Base-by-base conservation (phyloP, 306 rosid genomes). In the Cyamopsis tetragonoloba region DNA sequence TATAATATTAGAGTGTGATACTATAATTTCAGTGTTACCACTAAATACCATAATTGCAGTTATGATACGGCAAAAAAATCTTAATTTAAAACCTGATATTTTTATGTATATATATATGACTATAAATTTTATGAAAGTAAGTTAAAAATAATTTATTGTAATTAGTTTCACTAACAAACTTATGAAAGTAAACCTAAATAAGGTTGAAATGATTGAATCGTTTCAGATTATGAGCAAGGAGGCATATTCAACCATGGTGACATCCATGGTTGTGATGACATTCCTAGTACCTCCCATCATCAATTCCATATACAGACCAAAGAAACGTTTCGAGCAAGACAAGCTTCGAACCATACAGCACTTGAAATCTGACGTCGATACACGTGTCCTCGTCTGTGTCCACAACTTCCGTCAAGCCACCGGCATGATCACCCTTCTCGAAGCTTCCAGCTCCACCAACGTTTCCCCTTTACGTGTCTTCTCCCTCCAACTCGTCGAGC, bases 231-330 rank as follows among this genome's bases (percentile, higher is more conserved):
- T 82, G 72, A 13, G 43, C 28, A 0, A 0, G 0, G 42, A 58
- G 0, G 22, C 53, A 5, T 82, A 58, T 18, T 2, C 83, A 6
- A 7, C 60, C 0, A 65, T 82, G 78, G 6, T 46, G 48, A 0
- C 7, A 0, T 14, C 59, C 3, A 14, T 37, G 19, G 10, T 82
- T 8, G 0, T 60, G 18, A 78, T 78, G 83, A 78, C 81, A 0
- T 0, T 32, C 9, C 2, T 22, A 12, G 81, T 70, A n/a, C 2
- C 83, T 13, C 79, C 75, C 0, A 53, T 32, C 22, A 61, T 75
- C 41, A 70, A 75, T 20, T 20, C 26, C 19, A 58, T 81, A 47
- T 78, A 82, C 46, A 82, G 39, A 57, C 81, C 81, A 34, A 78
- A 28, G 12, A 68, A 12, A 27, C 35, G 5, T 17, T 71, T 41